phyloP scores from a whole-genome alignment of 2,329 filamentous ascomycete species.

The Aspergillus ruber region DNA sequence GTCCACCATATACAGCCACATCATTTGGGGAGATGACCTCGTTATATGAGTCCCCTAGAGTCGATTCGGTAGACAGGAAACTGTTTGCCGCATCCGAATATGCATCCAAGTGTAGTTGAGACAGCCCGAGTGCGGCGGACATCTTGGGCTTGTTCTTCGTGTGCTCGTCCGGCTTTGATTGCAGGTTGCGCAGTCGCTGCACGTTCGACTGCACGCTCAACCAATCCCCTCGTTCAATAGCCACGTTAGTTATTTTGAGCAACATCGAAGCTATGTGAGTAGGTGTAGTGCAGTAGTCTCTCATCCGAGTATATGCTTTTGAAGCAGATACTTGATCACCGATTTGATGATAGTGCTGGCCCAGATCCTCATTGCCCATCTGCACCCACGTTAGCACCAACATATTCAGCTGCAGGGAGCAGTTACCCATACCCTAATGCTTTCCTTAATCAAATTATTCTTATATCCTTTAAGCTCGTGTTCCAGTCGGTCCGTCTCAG shows the following conservation, averaged over 20 bases:
- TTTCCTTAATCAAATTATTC: constrained; percentile 96
- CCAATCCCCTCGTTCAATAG: constrained; percentile 74
- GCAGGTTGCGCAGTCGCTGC: constrained; percentile 49
- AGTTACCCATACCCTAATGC: constrained; percentile 63
- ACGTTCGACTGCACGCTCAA: constrained; percentile 57
- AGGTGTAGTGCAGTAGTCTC: constrained; percentile 77
- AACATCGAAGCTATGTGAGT: constrained; percentile 79
- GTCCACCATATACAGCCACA: constrained; percentile 81
- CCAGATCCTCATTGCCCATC: constrained; percentile 94
- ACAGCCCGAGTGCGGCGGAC: constrained; percentile 54
- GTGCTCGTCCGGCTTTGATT: constrained; percentile 53
- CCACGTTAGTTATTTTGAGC: constrained; percentile 68
- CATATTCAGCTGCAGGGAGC: not conserved
- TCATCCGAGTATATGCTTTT: constrained; percentile 79
- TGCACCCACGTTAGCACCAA: constrained; percentile 31
- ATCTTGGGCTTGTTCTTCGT: constrained; percentile 59
- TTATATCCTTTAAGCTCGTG: constrained; percentile 85
- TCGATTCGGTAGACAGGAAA: constrained; percentile 62
- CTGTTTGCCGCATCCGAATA: constrained; percentile 62
- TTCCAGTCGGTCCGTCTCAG: constrained; percentile 70
- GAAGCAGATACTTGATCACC: constrained; percentile 67
- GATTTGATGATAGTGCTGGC: constrained; percentile 70
- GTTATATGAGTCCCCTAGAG: constrained; percentile 54
- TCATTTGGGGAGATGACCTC: constrained; percentile 77
- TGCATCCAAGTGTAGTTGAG: constrained; percentile 50